Percentiles rank a stretch among this genome's conserved stretches.
Evolutionary conservation across 2,329 filamentous ascomycete species (phyloP).

Genomic region (Ceratocystis albifundus): DNA sequence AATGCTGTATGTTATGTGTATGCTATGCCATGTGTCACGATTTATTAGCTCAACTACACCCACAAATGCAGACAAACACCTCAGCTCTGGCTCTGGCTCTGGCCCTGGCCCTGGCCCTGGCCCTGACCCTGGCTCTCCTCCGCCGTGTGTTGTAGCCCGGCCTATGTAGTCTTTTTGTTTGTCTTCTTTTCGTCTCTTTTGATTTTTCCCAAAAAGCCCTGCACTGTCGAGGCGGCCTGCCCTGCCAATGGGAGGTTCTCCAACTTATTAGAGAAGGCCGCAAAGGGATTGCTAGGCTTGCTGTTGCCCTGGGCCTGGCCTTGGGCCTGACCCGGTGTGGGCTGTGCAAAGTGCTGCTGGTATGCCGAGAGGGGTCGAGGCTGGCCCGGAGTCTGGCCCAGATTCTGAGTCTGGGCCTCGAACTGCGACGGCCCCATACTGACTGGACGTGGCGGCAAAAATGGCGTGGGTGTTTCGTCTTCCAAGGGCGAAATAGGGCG

Average conservation of each 20-base stretch:
- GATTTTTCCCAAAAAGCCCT: conserved; percentile 34
- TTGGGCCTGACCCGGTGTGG: conserved; percentile 24
- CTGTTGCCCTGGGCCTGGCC: not conserved
- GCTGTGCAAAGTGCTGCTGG: conserved; percentile 26
- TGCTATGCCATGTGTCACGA: not conserved
- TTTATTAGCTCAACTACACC: conserved; percentile 10
- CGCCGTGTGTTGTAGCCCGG: conserved; percentile 26
- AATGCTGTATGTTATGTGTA: too few relatives aligned
- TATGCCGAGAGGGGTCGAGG: conserved; percentile 28
- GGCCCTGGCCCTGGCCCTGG: not conserved
- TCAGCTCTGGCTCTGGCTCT: not conserved
- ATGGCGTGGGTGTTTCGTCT: conserved; percentile 18
- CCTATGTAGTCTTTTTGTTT: conserved; percentile 38
- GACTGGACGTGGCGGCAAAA: conserved; percentile 36
- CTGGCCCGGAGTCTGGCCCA: conserved; percentile 21
- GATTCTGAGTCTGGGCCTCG: conserved; percentile 15
- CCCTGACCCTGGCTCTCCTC: conserved; percentile 26
- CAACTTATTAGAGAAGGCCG: conserved; percentile 7
- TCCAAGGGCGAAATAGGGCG: conserved; percentile 25
- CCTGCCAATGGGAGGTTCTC: conserved; percentile 14
- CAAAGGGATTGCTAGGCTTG: not conserved
- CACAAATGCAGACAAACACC: not conserved
- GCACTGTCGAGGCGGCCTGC: conserved; percentile 35
- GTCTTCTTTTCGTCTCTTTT: conserved; percentile 34
- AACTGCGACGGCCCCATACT: conserved; percentile 28